A percentile compares a stretch with the other conserved stretches of the same genome.
Evolutionary conservation across 805 yeast genomes (phyloP).

Genomic region (Candida maltosa): DNA sequence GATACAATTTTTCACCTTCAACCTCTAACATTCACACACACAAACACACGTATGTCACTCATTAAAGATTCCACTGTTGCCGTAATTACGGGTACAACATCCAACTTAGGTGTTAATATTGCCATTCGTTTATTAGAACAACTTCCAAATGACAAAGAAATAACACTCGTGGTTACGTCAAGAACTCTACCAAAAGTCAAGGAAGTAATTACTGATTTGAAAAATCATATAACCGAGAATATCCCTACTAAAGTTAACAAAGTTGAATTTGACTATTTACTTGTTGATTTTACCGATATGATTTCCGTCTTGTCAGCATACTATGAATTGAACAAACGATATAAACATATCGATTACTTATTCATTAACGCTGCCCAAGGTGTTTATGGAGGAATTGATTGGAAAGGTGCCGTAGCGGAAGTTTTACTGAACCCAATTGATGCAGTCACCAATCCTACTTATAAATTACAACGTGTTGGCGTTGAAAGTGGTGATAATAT

Average conservation of each 20-base stretch:
- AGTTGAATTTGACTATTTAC: slow-evolving; percentile 80
- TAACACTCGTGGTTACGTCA: slow-evolving; percentile 85
- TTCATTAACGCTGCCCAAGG: slow-evolving; percentile 91
- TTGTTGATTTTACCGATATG: slow-evolving; percentile 91
- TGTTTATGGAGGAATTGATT: slow-evolving; percentile 81
- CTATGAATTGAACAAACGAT: slow-evolving; percentile 64
- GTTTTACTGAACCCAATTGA: slow-evolving; percentile 63
- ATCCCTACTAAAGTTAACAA: slow-evolving; percentile 44
- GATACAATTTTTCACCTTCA: not conserved
- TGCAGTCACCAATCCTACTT: slow-evolving; percentile 86
- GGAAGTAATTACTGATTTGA: slow-evolving; percentile 63
- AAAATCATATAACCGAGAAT: slow-evolving; percentile 31
- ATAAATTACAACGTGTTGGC: slow-evolving; percentile 80
- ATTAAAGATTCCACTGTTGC: slow-evolving; percentile 29
- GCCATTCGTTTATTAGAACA: slow-evolving; percentile 74
- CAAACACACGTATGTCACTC: slow-evolving; percentile 9
- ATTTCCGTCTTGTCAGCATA: slow-evolving; percentile 75
- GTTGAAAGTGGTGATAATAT: slow-evolving; percentile 71
- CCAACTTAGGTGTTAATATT: slow-evolving; percentile 79
- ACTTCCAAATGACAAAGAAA: slow-evolving; percentile 46
- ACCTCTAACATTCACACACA: not conserved
- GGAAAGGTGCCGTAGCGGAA: slow-evolving; percentile 73
- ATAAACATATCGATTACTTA: slow-evolving; percentile 67
- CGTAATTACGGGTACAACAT: slow-evolving; percentile 41
- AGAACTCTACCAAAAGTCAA: slow-evolving; percentile 83